A percentile compares a stretch with the other conserved stretches of the same genome.
These are phyloP conservation scores for Phylloporus arenicola DNA, from an alignment of 768 basidiomycete genomes.

Conservation along the genomic window DNA sequence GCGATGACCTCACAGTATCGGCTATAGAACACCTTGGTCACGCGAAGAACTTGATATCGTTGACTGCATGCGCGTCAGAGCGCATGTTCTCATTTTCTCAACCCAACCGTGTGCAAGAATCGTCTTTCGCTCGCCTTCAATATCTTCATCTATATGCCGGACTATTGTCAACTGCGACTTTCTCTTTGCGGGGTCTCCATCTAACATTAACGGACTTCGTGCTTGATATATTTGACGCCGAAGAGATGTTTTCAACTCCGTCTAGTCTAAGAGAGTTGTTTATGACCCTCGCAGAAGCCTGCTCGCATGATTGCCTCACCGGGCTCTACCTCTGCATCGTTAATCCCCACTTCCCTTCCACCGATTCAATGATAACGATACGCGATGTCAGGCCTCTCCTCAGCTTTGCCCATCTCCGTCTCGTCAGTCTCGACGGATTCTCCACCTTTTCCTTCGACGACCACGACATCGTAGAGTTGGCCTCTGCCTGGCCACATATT, in stretches of 20 bases:
- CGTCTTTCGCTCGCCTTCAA: constrained; percentile 8
- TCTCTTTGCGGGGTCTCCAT: constrained; percentile 6
- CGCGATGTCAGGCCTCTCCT: constrained; percentile 13
- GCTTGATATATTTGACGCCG: constrained; percentile 19
- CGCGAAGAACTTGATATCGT: constrained; percentile 10
- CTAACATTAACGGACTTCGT: constrained; percentile 14
- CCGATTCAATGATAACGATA: not conserved
- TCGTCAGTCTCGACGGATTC: constrained; percentile 16
- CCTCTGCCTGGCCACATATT: constrained; percentile 18
- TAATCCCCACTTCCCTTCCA: constrained; percentile 7
- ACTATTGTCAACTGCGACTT: constrained; percentile 6
- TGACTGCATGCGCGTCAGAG: constrained; percentile 11
- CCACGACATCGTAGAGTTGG: constrained; percentile 10
- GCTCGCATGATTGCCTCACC: constrained; percentile 7
- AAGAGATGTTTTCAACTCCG: constrained; percentile 6
- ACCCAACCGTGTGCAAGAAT: not conserved
- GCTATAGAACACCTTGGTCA: constrained; percentile 18
- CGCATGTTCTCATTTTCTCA: constrained; percentile 7
- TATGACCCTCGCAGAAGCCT: constrained; percentile 6
- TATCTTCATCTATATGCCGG: constrained; percentile 18
- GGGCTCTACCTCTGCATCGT: constrained; percentile 14
- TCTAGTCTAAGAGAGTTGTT: constrained; percentile 12
- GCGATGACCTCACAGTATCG: constrained; percentile 16
- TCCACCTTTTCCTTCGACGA: constrained; percentile 13
- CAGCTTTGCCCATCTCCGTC: constrained; percentile 9